Conservation (phyloP, 208 protist species). For the Vickermania ingenoplastis region DNA sequence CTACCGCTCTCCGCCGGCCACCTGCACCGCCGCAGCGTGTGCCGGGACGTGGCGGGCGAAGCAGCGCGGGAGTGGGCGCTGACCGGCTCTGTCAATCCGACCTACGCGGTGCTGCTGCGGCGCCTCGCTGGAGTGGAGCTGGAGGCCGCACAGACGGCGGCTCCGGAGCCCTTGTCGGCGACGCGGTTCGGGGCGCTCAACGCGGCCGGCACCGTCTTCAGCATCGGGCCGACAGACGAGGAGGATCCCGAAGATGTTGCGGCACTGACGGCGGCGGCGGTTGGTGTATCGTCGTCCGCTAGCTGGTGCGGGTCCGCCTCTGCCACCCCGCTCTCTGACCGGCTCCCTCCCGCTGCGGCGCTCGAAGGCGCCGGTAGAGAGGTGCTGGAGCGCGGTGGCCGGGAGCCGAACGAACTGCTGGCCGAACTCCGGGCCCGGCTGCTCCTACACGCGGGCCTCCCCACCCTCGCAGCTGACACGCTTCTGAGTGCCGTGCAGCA, state of each 20-base stretch:
- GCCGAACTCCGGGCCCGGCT: not conserved
- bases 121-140: no score
- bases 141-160: no score
- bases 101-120: no score
- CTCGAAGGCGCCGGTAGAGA: no score
- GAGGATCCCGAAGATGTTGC: not conserved
- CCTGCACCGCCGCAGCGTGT: not conserved
- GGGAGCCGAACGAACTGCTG: not conserved
- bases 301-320: no score
- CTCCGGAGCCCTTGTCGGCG: no score
- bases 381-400: no score
- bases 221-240: not conserved
- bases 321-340: not conserved
- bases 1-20: not conserved
- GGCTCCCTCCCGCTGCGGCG: not conserved
- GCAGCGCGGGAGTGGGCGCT: not conserved
- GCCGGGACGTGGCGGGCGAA: not conserved
- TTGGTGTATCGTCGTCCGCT: not conserved
- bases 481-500: not conserved
- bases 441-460: not conserved
- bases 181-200: not conserved
- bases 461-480: not conserved
- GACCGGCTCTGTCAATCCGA: no score
- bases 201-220: not conserved
- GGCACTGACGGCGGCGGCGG: not conserved